Base-by-base conservation (phyloP, 139 green algal species). In the Chlamydomonas sp. region DNA sequence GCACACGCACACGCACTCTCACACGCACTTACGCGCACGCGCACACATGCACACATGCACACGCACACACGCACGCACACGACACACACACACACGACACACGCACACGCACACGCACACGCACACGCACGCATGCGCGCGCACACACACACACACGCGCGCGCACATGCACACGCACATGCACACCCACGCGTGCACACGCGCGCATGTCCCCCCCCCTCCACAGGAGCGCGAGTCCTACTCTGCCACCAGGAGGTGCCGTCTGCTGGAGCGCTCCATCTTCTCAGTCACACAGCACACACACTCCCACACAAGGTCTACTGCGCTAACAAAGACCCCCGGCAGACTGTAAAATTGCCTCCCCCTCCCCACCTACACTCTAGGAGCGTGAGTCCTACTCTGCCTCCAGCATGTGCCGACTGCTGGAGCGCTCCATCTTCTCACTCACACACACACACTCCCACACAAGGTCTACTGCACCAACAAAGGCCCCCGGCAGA, bases 351-450 rank as follows among this genome's bases (percentile, higher is more conserved):
- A 26, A 13, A 36, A 34, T 20, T 64, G 57, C 26, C 57, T 64
- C 26, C 57, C 26, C 16, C 57, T 20, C 24, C 60, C 10, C 33
- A 43, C 26, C 28, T 20, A 57, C 2, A 47, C 8, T 31, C 29
- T 80, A 94, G 84, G 88, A 92, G 73, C 72, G 76, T 22, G 69
- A 83, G 13, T 84, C 73, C n/a, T 78, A 83, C 31, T 36, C 28
- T 35, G 35, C 37, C 2, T 33, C 30, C 1, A 80, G 78, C 48
- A 76, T 76, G 26, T 78, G 96, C 24, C 80, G 93, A 0, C 72
- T 98, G 38, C 76, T 98, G 75, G 94, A 99, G 80, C 85, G 94
- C 30, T 91, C 77, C 22, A 87, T 99, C n/a, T 99, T 98, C 83
- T 90, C 79, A n/a, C n/a, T n/a, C n/a, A n/a, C n/a, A n/a, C n/a